A percentile compares a stretch with the other conserved stretches of the same genome.
These are phyloP conservation scores for Talaromyces verruculosus DNA, from an alignment of 2,329 filamentous ascomycete species.

Conservation along the genomic window DNA sequence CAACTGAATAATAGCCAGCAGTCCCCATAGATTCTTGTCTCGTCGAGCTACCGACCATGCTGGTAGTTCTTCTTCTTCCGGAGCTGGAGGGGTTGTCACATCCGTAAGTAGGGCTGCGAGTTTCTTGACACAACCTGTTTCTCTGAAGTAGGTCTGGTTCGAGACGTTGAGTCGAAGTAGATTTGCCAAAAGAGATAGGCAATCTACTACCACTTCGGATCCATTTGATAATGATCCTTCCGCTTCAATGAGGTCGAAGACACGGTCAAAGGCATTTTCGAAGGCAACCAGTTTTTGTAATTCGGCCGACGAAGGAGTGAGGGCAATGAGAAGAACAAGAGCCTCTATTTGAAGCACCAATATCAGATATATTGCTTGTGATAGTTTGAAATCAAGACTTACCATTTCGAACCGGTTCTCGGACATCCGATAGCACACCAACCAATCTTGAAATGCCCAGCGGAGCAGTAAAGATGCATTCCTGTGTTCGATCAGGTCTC, in stretches of 20 bases:
- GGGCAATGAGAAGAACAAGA: constrained; percentile 78
- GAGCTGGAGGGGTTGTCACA: constrained; percentile 55
- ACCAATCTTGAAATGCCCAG: constrained; percentile 86
- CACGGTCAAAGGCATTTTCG: constrained; percentile 84
- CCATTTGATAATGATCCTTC: constrained; percentile 83
- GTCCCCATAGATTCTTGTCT: constrained; percentile 88
- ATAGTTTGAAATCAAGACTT: constrained; percentile 22
- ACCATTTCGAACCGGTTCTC: constrained; percentile 83
- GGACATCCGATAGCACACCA: constrained; percentile 74
- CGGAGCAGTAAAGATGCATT: constrained; percentile 87
- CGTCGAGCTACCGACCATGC: constrained; percentile 74
- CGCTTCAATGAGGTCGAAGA: constrained; percentile 76
- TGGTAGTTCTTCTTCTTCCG: constrained; percentile 62
- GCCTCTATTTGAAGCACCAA: constrained; percentile 56
- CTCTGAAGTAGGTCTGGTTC: constrained; percentile 91
- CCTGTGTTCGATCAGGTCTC: constrained; percentile 86
- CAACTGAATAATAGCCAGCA: constrained; percentile 80
- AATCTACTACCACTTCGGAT: constrained; percentile 87
- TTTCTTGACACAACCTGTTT: constrained; percentile 77
- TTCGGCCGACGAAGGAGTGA: constrained; percentile 83
- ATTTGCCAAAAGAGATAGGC: constrained; percentile 85
- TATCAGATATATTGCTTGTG: constrained; percentile 16
- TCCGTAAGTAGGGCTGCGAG: constrained; percentile 68
- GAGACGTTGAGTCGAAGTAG: constrained; percentile 81
- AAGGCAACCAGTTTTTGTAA: constrained; percentile 95